Base-by-base conservation (phyloP, 352 stramenopile genomes). In the Pythium dissimile region DNA sequence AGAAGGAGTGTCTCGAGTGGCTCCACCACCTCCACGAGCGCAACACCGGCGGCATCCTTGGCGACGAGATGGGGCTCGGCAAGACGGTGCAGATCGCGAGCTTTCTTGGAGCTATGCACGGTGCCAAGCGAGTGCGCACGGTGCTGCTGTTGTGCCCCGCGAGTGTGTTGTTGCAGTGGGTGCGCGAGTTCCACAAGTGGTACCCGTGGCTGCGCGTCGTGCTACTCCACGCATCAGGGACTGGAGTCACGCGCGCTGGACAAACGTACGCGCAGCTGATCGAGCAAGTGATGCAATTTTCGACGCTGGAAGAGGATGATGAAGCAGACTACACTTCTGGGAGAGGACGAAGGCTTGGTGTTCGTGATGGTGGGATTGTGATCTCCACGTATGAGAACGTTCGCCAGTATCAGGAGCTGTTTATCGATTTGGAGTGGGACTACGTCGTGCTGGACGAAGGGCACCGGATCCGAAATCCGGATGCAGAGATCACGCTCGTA, bases 371-470 rank as follows among this genome's bases (percentile, higher is more conserved):
- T 15, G 96, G 97, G 43, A 84, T 97, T 5, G 66, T 99, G 34
- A 73, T 99, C 15, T 98, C 95, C 13, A 99, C 97, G 15, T 99
- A 99, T 71, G 95, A 99, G 64, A 97, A 92, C 28, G 82, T 99
- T 31, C 83, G 96, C 13, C 72, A 94, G 61, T 92, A 95, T 45
- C 75, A 95, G 44, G 84, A 95, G 48, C 70, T 94, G 18, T 97
- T 98, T 64, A 73, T 95, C 35, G 76, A 80, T 26, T 78, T 97
- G 39, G 74, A 93, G 54, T 99, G 96, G 96, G 96, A 96, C 62
- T 99, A 99, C 59, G 90, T 98, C 28, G 85, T 99, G 13, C 80
- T 99, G 43, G 98, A 99, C 62, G 98, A 99, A 77, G 98, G 96
- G 26, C 97, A 99, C 72, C 97, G 97, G 46, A 99, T 99, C 59